phyloP scores from a whole-genome alignment of 208 protist species.

The Trypanosoma lewisi region DNA sequence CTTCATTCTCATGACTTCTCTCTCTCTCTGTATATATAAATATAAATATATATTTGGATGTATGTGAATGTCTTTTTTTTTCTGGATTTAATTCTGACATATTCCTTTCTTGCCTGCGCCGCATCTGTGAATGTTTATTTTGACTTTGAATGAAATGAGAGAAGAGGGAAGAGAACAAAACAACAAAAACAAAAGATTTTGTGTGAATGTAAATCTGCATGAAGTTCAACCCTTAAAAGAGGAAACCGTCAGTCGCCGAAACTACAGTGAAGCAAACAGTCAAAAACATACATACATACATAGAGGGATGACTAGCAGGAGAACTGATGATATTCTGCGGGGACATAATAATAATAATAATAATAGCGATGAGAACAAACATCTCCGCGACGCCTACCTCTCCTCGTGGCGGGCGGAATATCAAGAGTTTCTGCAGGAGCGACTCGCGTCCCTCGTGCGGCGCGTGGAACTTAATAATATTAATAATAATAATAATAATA shows the following conservation, averaged over 20 bases:
- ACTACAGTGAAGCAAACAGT: neutral
- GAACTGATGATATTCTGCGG: neutral
- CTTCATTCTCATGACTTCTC: neutral
- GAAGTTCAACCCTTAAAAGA: too few species aligned
- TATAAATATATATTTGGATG: constrained; percentile 5
- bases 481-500: neutral
- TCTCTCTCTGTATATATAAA: neutral
- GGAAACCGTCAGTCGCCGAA: too few species aligned
- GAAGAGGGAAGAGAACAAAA: neutral
- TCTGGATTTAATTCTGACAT: neutral
- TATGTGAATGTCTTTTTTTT: neutral
- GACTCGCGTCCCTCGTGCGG: neutral
- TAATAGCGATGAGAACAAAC: constrained; percentile 9
- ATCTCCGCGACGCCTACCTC: constrained; percentile 1
- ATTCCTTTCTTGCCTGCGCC: too few species aligned
- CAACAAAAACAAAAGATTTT: neutral
- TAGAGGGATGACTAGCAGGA: neutral
- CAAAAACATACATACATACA: neutral
- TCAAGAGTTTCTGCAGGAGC: neutral
- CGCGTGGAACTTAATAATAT: neutral
- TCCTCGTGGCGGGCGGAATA: constrained; percentile 1
- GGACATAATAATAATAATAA: neutral
- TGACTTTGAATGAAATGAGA: too few species aligned
- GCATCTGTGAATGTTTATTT: too few species aligned
- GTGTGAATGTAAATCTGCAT: too few species aligned